These are phyloP conservation scores for Psidium friedrichsthalianum DNA, from an alignment of 345 rosid genomes.

Conservation along the genomic window DNA sequence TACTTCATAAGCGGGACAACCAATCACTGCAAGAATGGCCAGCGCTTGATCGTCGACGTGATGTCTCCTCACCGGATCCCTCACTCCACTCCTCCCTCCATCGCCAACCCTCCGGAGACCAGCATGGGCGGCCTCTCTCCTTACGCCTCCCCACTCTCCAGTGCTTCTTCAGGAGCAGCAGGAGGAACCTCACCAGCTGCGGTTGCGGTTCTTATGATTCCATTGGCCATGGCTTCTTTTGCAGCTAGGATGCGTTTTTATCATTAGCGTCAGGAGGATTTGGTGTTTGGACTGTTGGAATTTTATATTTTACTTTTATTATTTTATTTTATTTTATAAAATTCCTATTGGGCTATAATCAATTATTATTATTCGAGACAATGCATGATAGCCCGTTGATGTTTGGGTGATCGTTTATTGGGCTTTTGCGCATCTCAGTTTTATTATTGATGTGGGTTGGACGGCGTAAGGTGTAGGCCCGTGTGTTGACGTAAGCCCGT, in stretches of 20 bases:
- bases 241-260: neutral
- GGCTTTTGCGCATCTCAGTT: no score
- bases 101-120: conserved; percentile 20
- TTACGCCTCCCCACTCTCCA: conserved; percentile 21
- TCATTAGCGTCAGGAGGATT: neutral
- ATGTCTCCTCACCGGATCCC: conserved; percentile 32
- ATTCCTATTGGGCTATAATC: no score
- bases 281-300: neutral
- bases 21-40: conserved; percentile 61
- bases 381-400: no score
- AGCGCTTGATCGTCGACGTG: conserved; percentile 56
- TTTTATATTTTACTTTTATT: no score
- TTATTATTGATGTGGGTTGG: no score
- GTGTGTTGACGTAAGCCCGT: no score
- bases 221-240: conserved; percentile 1
- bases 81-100: conserved; percentile 11
- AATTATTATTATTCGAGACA: no score
- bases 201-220: neutral
- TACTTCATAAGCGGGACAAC: conserved; percentile 61
- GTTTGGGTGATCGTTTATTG: no score
- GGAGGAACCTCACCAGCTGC: neutral
- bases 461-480: no score
- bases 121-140: neutral
- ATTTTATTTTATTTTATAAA: no score
- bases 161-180: neutral